phyloP scores from a whole-genome alignment of 2,329 filamentous ascomycete genomes.

The Diaporthe eres region DNA sequence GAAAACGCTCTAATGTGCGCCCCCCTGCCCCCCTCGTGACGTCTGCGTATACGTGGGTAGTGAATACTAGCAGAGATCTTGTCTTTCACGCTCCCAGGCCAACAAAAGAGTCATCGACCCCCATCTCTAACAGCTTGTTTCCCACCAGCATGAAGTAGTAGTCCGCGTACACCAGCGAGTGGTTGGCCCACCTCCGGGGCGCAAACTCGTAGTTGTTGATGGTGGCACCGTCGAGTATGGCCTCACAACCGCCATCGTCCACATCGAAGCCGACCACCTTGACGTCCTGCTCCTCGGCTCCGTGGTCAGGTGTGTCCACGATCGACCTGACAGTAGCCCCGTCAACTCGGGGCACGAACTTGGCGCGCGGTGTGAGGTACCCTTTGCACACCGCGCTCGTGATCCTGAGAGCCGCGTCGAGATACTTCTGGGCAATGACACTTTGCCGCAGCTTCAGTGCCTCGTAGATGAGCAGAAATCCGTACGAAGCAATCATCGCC shows the following conservation, averaged over 20 bases:
- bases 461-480: constrained; percentile 50
- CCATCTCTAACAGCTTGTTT: constrained; percentile 57
- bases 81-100: background rate
- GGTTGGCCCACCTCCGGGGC: constrained; percentile 59
- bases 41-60: background rate
- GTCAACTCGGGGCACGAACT: constrained; percentile 33
- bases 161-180: constrained; percentile 64
- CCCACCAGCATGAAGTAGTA: constrained; percentile 63
- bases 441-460: constrained; percentile 41
- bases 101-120: constrained; percentile 34
- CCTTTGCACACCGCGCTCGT: constrained; percentile 45
- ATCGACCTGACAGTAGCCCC: background rate
- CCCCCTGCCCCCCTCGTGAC: too few species aligned
- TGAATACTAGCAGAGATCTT: too few species aligned
- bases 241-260: constrained; percentile 52
- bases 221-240: constrained; percentile 61
- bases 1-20: constrained; percentile 38
- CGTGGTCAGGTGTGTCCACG: constrained; percentile 47
- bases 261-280: constrained; percentile 41
- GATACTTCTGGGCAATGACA: constrained; percentile 47
- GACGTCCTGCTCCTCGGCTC: constrained; percentile 38
- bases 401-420: constrained; percentile 48
- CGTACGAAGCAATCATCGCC: constrained; percentile 54
- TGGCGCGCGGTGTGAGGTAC: constrained; percentile 45
- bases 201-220: constrained; percentile 63